Evolutionary conservation across 495 filamentous ascomycete genomes (phyloP).

Genomic region (Penicillium taxi): DNA sequence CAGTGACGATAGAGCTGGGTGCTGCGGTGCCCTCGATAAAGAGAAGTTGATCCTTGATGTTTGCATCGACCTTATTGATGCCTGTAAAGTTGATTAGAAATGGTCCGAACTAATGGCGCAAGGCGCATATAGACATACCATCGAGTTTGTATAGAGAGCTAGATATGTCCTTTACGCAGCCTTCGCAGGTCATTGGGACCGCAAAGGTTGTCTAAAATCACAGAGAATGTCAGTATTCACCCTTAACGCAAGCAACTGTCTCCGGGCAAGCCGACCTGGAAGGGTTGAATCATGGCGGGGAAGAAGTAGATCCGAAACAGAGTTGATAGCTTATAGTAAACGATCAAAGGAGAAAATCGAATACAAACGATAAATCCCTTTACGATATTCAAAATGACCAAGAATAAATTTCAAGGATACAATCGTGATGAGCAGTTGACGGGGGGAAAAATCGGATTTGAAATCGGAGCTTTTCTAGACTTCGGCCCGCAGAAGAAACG

Average conservation of each 20-base stretch:
- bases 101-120: background rate
- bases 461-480: constrained; percentile 22
- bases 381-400: too few relatives aligned
- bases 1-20: constrained; percentile 78
- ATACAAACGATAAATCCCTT: too few relatives aligned
- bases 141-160: constrained; percentile 61
- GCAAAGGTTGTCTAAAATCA: constrained; percentile 73
- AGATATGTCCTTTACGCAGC: constrained; percentile 79
- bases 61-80: constrained; percentile 42
- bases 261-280: constrained; percentile 39
- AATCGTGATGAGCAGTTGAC: too few relatives aligned
- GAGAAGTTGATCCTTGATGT: constrained; percentile 41
- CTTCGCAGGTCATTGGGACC: constrained; percentile 84
- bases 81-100: constrained; percentile 21
- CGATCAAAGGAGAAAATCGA: too few relatives aligned
- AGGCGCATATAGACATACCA: constrained; percentile 35
- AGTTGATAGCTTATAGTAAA: too few relatives aligned
- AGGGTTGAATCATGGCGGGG: constrained; percentile 49
- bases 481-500: constrained; percentile 24
- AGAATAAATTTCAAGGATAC: too few relatives aligned
- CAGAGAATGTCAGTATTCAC: constrained; percentile 1
- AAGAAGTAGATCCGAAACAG: constrained; percentile 13
- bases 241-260: background rate
- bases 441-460: constrained; percentile 35
- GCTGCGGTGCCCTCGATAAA: constrained; percentile 53